Evolutionary conservation across 805 yeast genomes (phyloP), one percentile per base, ranked within the genome.

Genomic region (Kodamaea nitidulidarum): DNA sequence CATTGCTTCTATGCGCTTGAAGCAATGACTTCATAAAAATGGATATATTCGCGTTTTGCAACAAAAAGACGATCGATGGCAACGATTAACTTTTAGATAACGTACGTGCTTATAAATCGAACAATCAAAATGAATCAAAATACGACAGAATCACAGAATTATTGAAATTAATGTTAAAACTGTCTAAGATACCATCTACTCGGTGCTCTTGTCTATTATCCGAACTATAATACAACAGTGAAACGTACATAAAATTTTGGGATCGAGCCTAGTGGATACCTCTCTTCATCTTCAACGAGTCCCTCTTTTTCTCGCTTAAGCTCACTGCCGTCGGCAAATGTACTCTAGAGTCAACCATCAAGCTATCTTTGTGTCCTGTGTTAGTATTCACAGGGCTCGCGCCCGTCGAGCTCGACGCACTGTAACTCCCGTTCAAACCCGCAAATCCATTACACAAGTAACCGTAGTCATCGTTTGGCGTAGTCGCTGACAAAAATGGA

Each of bases 291-390:
- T 67, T 68, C 45, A 69, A 59, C 17, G 70, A 63, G 35, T 69
- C 74, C 43, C 74, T 54, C 54, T 69, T 69, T 55, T 67, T 68
- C 40, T 69, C 74, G 47, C 69, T 65, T 41, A 67, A 52, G 29
- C 62, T 61, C 35, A 58, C 55, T 42, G 62, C 65, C 10, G 53
- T 42, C 9, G 66, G 65, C 38, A 64, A 49, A 42, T 54, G 54
- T 21, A 59, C 49, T 35, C 35, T 42, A 3, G 52, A 45, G 35
- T 47, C 49, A 12, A 38, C 27, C 26, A 44, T 38, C 32, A 42
- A 34, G 7, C 41, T 24, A 18, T 43, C 46, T 20, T 39, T 45
- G 27, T 39, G 32, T 12, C 44, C 44, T 26, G 26, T 42, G 32
- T 38, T 24, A 8, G 36, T 33, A 21, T 37, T 42, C 18, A 42